Base-by-base conservation (phyloP, 495 filamentous ascomycete species). In the Aspergillus taichungensis region DNA sequence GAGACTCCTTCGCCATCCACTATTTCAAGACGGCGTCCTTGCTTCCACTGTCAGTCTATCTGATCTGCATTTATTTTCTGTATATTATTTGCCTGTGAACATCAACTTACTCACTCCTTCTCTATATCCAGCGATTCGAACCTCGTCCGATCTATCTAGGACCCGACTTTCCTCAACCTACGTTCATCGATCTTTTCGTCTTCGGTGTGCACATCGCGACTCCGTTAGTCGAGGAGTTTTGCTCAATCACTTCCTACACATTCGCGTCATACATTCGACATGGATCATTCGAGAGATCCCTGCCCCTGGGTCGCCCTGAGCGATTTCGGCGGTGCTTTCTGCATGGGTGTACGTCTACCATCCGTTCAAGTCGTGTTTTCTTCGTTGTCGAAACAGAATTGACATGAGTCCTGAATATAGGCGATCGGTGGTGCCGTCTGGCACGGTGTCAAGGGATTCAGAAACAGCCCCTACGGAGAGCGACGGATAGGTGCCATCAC, bases 391-490 rank as follows among this genome's bases (percentile, higher is more conserved):
- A 40, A 6, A 24, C 31, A 12, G 43, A 45, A 45, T 57, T 51
- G 53, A 48, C 32, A 34, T 35, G 34, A 6, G 33, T 45, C 34
- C 14, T 4, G 35, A 45, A 3, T 31, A 32, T 44, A 67, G 60
- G 66, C 69, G 36, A 88, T 98, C 52, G 92, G 92, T 59, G 92
- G 92, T 60, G 82, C 85, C 45, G 81, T 97, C 63, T 98, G 92
- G 92, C 92, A 98, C 69, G 94, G 94, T 56, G 82, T 98, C 37
- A 98, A 98, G 73, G 92, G 91, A 43, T 95, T 87, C 73, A 70
- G 91, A 37, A 95, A 95, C 74, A 80, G 75, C 46, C 81, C 81
- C 40, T 88, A 94, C 64, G 92, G 92, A 56, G 94, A 97, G 77
- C 79, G 92, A 56, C 76, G 91, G 64, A 89, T 97, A 73, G 92